These are phyloP conservation scores for Paxillus ammoniavirescens DNA, from an alignment of 768 basidiomycete genomes.

Conservation along the genomic window DNA sequence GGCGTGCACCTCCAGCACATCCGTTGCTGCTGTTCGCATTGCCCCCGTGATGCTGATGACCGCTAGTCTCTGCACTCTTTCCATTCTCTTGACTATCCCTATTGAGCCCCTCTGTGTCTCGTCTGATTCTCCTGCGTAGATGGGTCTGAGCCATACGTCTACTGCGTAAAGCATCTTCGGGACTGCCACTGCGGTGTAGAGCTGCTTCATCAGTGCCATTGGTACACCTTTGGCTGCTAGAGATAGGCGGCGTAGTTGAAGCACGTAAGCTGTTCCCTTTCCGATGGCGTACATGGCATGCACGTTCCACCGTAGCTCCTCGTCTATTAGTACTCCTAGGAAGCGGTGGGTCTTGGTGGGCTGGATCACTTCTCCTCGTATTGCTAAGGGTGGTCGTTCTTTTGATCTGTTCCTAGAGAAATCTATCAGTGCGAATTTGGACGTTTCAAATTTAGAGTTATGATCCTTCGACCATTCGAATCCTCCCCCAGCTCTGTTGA, in stretches of 20 bases:
- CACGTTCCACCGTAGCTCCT: neutral
- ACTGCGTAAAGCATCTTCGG: conserved; percentile 13
- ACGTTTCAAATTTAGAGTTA: neutral
- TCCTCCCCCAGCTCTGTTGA: no score
- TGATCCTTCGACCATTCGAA: neutral
- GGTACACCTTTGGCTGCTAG: no score
- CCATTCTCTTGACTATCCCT: conserved; percentile 2
- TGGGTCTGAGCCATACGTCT: conserved; percentile 8
- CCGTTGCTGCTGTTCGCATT: conserved; percentile 14
- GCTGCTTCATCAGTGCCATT: no score
- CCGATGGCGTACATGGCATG: neutral
- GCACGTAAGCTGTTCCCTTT: neutral
- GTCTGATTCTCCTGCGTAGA: neutral
- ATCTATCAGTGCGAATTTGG: neutral
- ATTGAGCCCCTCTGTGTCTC: neutral
- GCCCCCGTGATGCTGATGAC: conserved; percentile 11
- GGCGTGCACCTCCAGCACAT: conserved; percentile 5
- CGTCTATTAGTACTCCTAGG: neutral
- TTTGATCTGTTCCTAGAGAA: neutral
- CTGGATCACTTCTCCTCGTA: neutral
- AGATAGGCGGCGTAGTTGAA: neutral
- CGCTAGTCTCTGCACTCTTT: neutral
- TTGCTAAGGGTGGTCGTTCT: neutral
- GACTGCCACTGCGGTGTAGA: neutral
- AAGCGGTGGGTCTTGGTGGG: neutral